Percentiles rank a stretch among this genome's conserved stretches.
Conservation (phyloP, 2,329 filamentous ascomycete genomes). For the Monascus ruber region DNA sequence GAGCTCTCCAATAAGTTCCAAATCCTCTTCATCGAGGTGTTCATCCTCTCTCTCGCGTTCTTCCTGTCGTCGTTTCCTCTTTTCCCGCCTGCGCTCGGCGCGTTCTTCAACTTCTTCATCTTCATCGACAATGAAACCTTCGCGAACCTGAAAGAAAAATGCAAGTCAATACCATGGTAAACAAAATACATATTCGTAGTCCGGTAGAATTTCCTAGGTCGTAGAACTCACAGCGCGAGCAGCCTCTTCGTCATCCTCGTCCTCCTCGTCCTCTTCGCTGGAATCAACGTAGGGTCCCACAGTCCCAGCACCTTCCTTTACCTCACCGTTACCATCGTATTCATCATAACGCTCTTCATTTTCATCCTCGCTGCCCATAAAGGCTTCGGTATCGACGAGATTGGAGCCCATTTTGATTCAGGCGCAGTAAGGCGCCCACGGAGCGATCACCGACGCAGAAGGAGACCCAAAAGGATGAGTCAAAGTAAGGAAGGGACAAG, state of each 20-base stretch:
- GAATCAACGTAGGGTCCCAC: slow-evolving; percentile 59
- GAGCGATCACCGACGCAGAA: neutral
- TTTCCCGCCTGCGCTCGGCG: slow-evolving; percentile 50
- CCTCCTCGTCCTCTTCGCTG: slow-evolving; percentile 83
- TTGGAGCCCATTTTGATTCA: slow-evolving; percentile 49
- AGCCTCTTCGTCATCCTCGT: slow-evolving; percentile 83
- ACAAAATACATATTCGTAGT: neutral
- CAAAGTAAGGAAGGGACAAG: neutral
- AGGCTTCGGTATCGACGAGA: slow-evolving; percentile 73
- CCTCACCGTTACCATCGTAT: slow-evolving; percentile 42
- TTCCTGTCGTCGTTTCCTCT: slow-evolving; percentile 62
- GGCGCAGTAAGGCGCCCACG: neutral
- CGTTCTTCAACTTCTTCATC: slow-evolving; percentile 67
- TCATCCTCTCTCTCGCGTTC: slow-evolving; percentile 78
- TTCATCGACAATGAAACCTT: slow-evolving; percentile 94
- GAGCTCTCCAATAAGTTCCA: slow-evolving; percentile 84
- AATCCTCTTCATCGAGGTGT: slow-evolving; percentile 81
- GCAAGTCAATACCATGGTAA: neutral
- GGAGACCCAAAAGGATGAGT: neutral
- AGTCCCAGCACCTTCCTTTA: slow-evolving; percentile 27
- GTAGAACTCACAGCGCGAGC: slow-evolving; percentile 52
- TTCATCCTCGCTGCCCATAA: slow-evolving; percentile 74
- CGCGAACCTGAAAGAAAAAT: slow-evolving; percentile 54
- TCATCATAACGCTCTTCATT: slow-evolving; percentile 76
- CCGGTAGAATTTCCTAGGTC: too few species aligned